phyloP scores from a whole-genome alignment of 257 asterid genomes.

The Marsdenia floribunda region DNA sequence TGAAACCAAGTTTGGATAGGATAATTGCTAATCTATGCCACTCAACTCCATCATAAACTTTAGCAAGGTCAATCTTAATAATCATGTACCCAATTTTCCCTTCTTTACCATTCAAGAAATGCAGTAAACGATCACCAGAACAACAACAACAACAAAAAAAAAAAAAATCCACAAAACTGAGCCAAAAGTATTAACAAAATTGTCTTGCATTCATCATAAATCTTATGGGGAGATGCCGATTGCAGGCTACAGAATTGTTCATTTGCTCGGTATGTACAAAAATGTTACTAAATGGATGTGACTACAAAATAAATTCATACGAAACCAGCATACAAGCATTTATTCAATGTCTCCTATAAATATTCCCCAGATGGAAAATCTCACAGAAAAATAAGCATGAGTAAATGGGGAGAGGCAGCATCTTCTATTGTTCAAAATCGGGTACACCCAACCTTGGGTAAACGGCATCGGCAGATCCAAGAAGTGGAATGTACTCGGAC shows the following conservation, averaged over 20 bases:
- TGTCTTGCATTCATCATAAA: not conserved
- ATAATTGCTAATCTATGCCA: too few relatives aligned
- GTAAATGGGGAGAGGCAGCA: not conserved
- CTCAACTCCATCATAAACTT: too few relatives aligned
- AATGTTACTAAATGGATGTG: not conserved
- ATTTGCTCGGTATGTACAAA: not conserved
- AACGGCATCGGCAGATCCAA: slow-evolving; percentile 60
- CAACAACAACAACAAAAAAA: too few relatives aligned
- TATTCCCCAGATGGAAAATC: not conserved
- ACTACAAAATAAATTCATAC: not conserved
- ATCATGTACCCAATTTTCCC: too few relatives aligned
- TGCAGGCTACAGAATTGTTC: not conserved
- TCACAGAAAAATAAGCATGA: not conserved
- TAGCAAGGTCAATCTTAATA: too few relatives aligned
- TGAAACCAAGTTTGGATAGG: too few relatives aligned
- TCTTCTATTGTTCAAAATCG: slow-evolving; percentile 35
- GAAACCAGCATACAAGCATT: not conserved
- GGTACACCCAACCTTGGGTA: slow-evolving; percentile 42
- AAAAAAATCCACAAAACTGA: too few relatives aligned
- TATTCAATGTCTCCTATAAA: not conserved
- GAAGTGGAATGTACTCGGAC: slow-evolving; percentile 75
- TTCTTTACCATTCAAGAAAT: too few relatives aligned
- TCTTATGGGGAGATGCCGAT: not conserved
- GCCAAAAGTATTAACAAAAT: too few relatives aligned
- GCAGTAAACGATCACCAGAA: too few relatives aligned